Evolutionary conservation across 2,329 filamentous ascomycete species (phyloP).

Genomic region (Pseudogymnoascus verrucosus): DNA sequence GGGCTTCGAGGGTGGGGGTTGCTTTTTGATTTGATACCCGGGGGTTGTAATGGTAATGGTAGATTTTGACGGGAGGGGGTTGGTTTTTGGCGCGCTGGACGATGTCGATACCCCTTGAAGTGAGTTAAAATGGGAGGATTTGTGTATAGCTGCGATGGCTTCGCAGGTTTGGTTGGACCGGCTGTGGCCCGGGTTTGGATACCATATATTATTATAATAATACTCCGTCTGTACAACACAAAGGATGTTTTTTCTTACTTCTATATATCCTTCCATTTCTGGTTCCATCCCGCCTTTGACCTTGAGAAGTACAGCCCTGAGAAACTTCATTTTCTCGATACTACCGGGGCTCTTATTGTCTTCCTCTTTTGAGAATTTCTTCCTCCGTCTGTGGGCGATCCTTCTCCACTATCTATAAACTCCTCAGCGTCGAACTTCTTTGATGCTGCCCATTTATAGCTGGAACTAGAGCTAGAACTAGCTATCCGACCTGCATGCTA

Average conservation of each 20-base stretch:
- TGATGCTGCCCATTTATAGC: no score
- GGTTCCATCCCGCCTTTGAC: neutral
- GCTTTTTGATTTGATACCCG: slow-evolving; percentile 33
- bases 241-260: neutral
- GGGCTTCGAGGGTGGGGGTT: slow-evolving; percentile 36
- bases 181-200: neutral
- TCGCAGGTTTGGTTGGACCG: neutral
- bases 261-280: neutral
- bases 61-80: neutral
- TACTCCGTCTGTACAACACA: neutral
- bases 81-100: neutral
- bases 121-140: neutral
- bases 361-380: no score
- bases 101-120: neutral
- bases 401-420: no score
- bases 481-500: neutral
- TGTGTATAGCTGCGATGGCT: neutral
- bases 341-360: no score
- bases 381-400: no score
- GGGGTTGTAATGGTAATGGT: neutral
- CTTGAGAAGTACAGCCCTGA: no score
- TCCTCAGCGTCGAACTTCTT: no score
- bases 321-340: no score
- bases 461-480: no score
- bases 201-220: neutral